Evolutionary conservation across 2,329 filamentous ascomycete species (phyloP).

Genomic region (Zalaria obscura): DNA sequence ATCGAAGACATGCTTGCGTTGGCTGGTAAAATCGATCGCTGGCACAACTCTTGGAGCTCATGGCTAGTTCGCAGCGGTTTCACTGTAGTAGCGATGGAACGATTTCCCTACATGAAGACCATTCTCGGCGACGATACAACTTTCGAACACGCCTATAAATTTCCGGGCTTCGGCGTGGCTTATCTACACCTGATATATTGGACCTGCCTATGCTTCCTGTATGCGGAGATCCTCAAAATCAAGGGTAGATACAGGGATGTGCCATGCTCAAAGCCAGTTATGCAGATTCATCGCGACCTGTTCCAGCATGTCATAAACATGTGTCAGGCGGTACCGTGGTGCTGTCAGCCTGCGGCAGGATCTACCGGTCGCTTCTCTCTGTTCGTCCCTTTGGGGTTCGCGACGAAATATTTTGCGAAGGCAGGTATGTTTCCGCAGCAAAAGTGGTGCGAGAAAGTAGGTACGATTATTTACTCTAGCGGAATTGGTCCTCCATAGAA

Average conservation of each 20-base stretch:
- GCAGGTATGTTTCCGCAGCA: background rate
- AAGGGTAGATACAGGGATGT: background rate
- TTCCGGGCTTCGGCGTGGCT: conserved; percentile 14
- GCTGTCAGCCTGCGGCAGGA: conserved; percentile 1
- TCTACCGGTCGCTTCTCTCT: conserved; percentile 2
- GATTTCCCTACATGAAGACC: conserved; percentile 12
- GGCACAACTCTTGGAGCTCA: background rate
- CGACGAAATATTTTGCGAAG: conserved; percentile 1
- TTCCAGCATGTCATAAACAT: conserved; percentile 27
- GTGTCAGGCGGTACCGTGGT: conserved; percentile 3
- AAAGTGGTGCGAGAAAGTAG: conserved; percentile 1
- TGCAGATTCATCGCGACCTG: conserved; percentile 38
- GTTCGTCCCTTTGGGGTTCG: conserved; percentile 3
- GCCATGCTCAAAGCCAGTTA: background rate
- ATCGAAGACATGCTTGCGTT: background rate
- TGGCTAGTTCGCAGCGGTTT: conserved; percentile 4
- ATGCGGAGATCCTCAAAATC: background rate
- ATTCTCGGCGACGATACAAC: conserved; percentile 11
- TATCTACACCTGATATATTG: conserved; percentile 17
- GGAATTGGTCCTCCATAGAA: background rate
- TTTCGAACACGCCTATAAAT: conserved; percentile 12
- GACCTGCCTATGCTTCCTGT: conserved; percentile 15
- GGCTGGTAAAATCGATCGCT: background rate
- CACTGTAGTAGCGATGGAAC: conserved; percentile 8
- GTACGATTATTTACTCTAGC: background rate